Base-by-base conservation (phyloP, 805 yeast genomes). In the Hanseniaspora singularis region DNA sequence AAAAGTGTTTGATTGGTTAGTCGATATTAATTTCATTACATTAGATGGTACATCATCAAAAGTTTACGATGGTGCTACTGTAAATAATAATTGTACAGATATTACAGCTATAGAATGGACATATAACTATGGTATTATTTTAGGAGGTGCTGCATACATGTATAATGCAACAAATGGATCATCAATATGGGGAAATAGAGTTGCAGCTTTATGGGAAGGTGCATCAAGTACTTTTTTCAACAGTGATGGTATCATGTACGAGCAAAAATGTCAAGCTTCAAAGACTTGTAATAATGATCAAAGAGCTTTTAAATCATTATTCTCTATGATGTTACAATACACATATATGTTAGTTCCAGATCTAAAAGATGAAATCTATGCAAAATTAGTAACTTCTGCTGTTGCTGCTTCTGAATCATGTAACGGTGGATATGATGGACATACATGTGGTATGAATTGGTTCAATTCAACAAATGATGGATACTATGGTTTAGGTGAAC, bases 1-100 rank as follows among this genome's bases (percentile, higher is more conserved):
- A 50, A 68, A 64, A 51, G 75, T 81, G 12, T 88, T 84, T 74
- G 76, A 84, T 53, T 88, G 97, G 97, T 67, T 85, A 72, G 62
- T 59, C 18, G 76, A 66, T 12, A 70, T 67, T 9, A 57, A 65
- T 2, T 71, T 81, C 33, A 58, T 85, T 46, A 54, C 61, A 36
- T 58, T 56, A 32, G 59, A 61, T 18, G 64, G 65, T 19, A 57
- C 56, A 18, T 30, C 42, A 1, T 57, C 56, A 6, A 55, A 68
- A 48, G 77, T 77, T 18, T 78, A 74, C 57, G 92, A 81, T 60
- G 92, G 89, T 60, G 81, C 77, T n/a, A 62, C 66, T 26, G 66
- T 73, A 37, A 70, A 58, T 10, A 32, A 32, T 16, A 76, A 81
- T 64, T 89, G 97, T 64, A 57, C 82, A 1, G 60, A 66, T 38